These are phyloP conservation scores for Aureobasidium sp. DNA, from an alignment of 2,329 filamentous ascomycete genomes.

Conservation along the genomic window DNA sequence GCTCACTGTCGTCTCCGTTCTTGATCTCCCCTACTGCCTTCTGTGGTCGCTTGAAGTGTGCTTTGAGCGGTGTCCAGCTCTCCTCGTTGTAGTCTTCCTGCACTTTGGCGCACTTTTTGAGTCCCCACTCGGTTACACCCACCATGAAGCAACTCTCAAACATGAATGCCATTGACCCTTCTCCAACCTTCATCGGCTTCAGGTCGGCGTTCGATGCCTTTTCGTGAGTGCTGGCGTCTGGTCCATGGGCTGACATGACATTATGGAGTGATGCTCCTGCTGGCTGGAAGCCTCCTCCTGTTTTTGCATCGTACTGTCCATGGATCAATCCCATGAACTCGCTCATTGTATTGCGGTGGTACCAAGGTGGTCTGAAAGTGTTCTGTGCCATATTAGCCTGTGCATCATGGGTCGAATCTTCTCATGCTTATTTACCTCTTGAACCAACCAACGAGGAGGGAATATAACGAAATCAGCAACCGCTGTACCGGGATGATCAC, in stretches of 20 bases:
- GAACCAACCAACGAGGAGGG: constrained; percentile 56
- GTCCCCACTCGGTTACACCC: constrained; percentile 63
- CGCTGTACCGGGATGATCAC: constrained; percentile 44
- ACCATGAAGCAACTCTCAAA: constrained; percentile 63
- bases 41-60: constrained; percentile 32
- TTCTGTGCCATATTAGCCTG: constrained; percentile 31
- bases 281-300: constrained; percentile 47
- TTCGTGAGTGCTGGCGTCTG: constrained; percentile 49
- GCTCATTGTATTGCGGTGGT: constrained; percentile 60
- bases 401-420: neutral
- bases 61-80: constrained; percentile 59
- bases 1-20: constrained; percentile 15
- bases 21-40: constrained; percentile 15
- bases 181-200: constrained; percentile 49
- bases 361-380: constrained; percentile 65
- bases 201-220: constrained; percentile 49
- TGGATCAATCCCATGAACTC: constrained; percentile 57
- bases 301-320: constrained; percentile 53
- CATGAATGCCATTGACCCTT: constrained; percentile 59
- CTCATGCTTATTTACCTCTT: neutral
- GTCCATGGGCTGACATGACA: constrained; percentile 39
- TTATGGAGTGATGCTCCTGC: constrained; percentile 49
- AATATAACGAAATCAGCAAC: constrained; percentile 66
- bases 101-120: constrained; percentile 61
- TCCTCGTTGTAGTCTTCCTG: constrained; percentile 69